Conservation (phyloP, 2,329 filamentous ascomycete genomes). For the Colletotrichum lini region DNA sequence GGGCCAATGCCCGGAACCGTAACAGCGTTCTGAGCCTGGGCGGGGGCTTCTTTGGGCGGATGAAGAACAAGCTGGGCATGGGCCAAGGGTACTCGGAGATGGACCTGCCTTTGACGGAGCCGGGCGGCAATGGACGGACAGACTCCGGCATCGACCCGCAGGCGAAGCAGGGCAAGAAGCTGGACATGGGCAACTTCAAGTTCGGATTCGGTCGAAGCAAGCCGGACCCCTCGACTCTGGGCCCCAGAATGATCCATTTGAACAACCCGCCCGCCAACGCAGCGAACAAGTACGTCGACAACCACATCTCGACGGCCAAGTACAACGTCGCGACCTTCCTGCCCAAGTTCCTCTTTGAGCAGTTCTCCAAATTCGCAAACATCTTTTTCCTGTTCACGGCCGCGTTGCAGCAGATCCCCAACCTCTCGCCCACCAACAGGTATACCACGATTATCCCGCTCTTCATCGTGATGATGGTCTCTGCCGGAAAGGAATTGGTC, state of each 20-base stretch:
- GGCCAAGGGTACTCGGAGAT: constrained; percentile 94
- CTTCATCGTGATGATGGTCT: constrained; percentile 90
- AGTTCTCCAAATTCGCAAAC: constrained; percentile 99
- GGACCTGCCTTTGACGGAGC: constrained; percentile 94
- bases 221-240: constrained; percentile 89
- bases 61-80: constrained; percentile 94
- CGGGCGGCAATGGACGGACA: constrained; percentile 63
- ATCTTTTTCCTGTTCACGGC: constrained; percentile 99
- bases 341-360: constrained; percentile 97
- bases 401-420: constrained; percentile 92
- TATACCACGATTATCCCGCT: constrained; percentile 98
- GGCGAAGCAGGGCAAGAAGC: constrained; percentile 67
- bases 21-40: constrained; percentile 92
- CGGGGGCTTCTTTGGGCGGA: constrained; percentile 86
- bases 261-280: constrained; percentile 97
- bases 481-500: constrained; percentile 92
- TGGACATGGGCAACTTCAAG: constrained; percentile 85
- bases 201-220: constrained; percentile 91
- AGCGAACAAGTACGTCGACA: constrained; percentile 91
- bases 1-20: constrained; percentile 76
- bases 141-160: constrained; percentile 58
- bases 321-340: constrained; percentile 95
- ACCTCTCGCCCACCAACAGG: constrained; percentile 92
- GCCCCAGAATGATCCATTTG: constrained; percentile 92
- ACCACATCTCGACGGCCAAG: constrained; percentile 97